phyloP scores from a whole-genome alignment of 129 eudicot genomes.

The Cynara cardunculus region DNA sequence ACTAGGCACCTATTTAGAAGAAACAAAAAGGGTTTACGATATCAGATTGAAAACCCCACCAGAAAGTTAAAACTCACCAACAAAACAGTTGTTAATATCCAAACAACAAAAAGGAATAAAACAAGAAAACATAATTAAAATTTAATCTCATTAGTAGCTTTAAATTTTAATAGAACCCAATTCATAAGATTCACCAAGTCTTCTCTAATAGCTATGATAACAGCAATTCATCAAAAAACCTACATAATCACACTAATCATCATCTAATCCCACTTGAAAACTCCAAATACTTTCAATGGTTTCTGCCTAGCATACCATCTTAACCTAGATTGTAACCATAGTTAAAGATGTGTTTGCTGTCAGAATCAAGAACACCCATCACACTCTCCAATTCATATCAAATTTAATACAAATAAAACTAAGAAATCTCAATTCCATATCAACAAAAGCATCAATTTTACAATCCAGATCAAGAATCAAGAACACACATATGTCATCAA shows the following conservation, averaged over 20 bases:
- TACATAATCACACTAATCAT: conserved; percentile 8
- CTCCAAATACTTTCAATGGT: neutral
- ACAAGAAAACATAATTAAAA: neutral
- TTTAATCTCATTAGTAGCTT: neutral
- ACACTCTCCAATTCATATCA: neutral
- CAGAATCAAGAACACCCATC: neutral
- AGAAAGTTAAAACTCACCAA: no score
- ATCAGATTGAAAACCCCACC: neutral
- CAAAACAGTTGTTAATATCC: neutral
- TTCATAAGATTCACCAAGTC: neutral
- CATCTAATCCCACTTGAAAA: neutral
- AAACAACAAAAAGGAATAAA: neutral
- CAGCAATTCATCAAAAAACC: conserved; percentile 13
- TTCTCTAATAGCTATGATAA: neutral
- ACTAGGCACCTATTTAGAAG: conserved; percentile 35
- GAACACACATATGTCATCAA: neutral
- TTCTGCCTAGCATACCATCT: neutral
- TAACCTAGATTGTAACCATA: neutral
- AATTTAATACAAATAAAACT: neutral
- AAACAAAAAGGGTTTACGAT: neutral
- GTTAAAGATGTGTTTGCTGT: neutral
- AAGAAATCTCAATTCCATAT: conserved; percentile 1
- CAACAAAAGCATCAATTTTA: neutral
- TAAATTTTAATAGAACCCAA: neutral
- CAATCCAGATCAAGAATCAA: conserved; percentile 16